These are phyloP conservation scores for Biancaea sappan DNA, from an alignment of 306 rosid genomes.

Conservation along the genomic window DNA sequence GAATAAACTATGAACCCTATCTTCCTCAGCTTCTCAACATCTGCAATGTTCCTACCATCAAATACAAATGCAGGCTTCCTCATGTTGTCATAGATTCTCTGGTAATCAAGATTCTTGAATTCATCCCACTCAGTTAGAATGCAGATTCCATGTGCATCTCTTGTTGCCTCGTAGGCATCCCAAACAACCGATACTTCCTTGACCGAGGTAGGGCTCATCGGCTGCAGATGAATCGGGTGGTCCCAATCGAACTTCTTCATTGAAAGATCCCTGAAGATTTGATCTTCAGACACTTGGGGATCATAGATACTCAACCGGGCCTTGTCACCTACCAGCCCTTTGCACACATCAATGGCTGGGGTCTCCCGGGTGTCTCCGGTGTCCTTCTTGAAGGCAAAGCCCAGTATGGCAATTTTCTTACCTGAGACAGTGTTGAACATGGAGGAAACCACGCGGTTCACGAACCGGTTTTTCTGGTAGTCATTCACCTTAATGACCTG, in stretches of 20 bases:
- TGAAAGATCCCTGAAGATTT: conserved; percentile 69
- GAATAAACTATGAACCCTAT: conserved; percentile 85
- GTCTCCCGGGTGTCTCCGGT: conserved; percentile 93
- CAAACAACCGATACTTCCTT: conserved; percentile 66
- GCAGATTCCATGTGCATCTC: conserved; percentile 78
- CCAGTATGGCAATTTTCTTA: conserved; percentile 75
- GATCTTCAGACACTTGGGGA: conserved; percentile 79
- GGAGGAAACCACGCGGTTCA: conserved; percentile 77
- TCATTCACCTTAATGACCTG: conserved; percentile 90
- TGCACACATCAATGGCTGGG: conserved; percentile 87
- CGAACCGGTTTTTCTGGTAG: conserved; percentile 85
- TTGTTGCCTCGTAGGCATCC: conserved; percentile 74
- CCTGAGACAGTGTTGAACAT: conserved; percentile 89
- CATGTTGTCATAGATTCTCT: conserved; percentile 67
- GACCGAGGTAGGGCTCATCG: conserved; percentile 60
- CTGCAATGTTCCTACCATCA: conserved; percentile 72
- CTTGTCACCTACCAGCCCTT: conserved; percentile 77
- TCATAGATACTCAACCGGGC: conserved; percentile 79
- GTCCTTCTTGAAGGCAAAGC: conserved; percentile 93
- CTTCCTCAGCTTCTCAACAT: conserved; percentile 66
- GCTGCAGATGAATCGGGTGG: conserved; percentile 83
- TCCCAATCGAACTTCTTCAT: conserved; percentile 95
- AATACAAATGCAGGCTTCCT: conserved; percentile 88
- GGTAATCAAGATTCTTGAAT: conserved; percentile 71
- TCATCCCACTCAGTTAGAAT: conserved; percentile 85